These are phyloP conservation scores for Taphrina betulina DNA, from an alignment of 1,139 yeast species.

Conservation along the genomic window DNA sequence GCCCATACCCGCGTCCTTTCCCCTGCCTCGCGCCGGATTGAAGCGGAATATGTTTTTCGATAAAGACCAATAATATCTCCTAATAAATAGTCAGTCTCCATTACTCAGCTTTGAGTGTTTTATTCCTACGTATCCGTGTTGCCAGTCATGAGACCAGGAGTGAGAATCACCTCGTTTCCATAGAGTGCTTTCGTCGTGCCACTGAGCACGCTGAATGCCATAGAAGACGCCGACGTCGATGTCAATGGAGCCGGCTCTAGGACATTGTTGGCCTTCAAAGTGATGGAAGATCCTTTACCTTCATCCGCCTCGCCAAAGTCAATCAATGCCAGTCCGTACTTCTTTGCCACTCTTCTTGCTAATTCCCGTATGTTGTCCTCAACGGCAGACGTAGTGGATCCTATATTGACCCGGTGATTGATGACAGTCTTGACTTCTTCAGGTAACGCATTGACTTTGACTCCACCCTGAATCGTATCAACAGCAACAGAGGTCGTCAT, in stretches of 20 bases:
- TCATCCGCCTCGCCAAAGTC: constrained; percentile 44
- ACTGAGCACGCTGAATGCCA: constrained; percentile 55
- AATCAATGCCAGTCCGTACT: constrained; percentile 51
- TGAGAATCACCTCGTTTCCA: constrained; percentile 56
- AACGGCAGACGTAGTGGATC: constrained; percentile 50
- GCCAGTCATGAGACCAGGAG: constrained; percentile 72
- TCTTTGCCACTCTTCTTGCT: constrained; percentile 49
- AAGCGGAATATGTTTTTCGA: constrained; percentile 72
- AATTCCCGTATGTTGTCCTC: constrained; percentile 47
- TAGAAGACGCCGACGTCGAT: constrained; percentile 48
- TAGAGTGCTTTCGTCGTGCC: constrained; percentile 60
- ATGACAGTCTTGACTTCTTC: constrained; percentile 59
- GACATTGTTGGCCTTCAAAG: constrained; percentile 36
- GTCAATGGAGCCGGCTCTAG: constrained; percentile 64
- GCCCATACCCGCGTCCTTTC: constrained; percentile 30
- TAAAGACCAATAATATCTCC: constrained; percentile 43
- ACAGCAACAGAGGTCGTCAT: constrained; percentile 66
- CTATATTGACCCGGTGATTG: constrained; percentile 61
- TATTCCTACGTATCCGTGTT: constrained; percentile 82
- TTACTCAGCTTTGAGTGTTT: background rate
- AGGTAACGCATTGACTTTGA: constrained; percentile 71
- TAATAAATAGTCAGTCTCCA: too few relatives aligned
- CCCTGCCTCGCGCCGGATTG: constrained; percentile 46
- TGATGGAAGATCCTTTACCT: constrained; percentile 36
- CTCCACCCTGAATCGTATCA: constrained; percentile 69